Conservation (phyloP, 2,329 filamentous ascomycete genomes). For the Pseudogymnoascus sp. region DNA sequence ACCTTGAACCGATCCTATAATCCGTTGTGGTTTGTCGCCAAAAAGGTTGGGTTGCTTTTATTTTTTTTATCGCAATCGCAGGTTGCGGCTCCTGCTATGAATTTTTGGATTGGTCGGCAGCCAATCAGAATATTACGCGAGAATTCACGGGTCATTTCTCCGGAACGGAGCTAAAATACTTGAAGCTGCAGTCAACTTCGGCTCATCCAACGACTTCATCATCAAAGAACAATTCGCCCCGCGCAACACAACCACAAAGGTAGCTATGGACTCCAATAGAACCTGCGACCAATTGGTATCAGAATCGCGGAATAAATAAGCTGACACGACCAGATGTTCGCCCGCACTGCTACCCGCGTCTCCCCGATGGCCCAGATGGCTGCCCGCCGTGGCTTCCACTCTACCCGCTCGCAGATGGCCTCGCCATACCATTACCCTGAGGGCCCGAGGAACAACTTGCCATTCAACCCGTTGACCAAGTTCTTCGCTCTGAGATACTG, state of each 20-base stretch:
- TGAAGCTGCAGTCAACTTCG: conserved; percentile 9
- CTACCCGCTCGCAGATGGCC: conserved; percentile 74
- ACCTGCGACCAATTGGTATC: conserved; percentile 33
- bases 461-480: conserved; percentile 90
- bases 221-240: conserved; percentile 8
- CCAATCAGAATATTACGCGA: conserved; percentile 6
- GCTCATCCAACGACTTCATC: conserved; percentile 11
- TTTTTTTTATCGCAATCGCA: conserved; percentile 9
- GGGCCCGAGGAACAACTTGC: conserved; percentile 87
- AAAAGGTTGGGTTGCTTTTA: not conserved
- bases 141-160: not conserved
- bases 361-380: conserved; percentile 56
- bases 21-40: not conserved
- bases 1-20: conserved; percentile 6
- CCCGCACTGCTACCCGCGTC: conserved; percentile 58
- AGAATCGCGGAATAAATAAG: conserved; percentile 13
- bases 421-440: conserved; percentile 98
- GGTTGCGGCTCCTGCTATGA: conserved; percentile 7
- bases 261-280: conserved; percentile 3
- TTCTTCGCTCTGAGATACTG: conserved; percentile 81
- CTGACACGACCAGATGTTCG: conserved; percentile 60
- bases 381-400: conserved; percentile 89
- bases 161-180: conserved; percentile 4
- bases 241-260: conserved; percentile 9
- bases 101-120: conserved; percentile 3